Percentiles rank a stretch among this genome's conserved stretches.
Evolutionary conservation across 345 rosid genomes (phyloP).

Genomic region (thale cress (Arabidopsis thaliana)): TAIR10.1 NC_003070.9:30272501-30273000

Average conservation of each 20-base stretch:
- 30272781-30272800: not conserved
- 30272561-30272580: not conserved
- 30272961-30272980: slow-evolving; percentile 6
- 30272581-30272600: not conserved
- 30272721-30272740: not conserved
- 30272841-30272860: slow-evolving; percentile 25
- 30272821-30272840: slow-evolving; percentile 19
- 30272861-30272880: slow-evolving; percentile 5
- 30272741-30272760: not conserved
- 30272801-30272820: not conserved
- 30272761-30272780: slow-evolving; percentile 9
- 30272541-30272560: not conserved
- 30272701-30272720: not conserved
- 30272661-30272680: not conserved
- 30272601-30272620: not conserved
- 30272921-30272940: slow-evolving; percentile 48
- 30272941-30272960: slow-evolving; percentile 33
- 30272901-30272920: slow-evolving; percentile 45
- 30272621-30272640: slow-evolving; percentile 1
- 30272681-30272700: not conserved
- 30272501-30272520: slow-evolving; percentile 13
- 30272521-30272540: not conserved
- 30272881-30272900: slow-evolving; percentile 19
- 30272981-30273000: not conserved
- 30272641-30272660: not conserved